Conservation (phyloP, 129 eudicot genomes). For the Flaveria linearis region DNA sequence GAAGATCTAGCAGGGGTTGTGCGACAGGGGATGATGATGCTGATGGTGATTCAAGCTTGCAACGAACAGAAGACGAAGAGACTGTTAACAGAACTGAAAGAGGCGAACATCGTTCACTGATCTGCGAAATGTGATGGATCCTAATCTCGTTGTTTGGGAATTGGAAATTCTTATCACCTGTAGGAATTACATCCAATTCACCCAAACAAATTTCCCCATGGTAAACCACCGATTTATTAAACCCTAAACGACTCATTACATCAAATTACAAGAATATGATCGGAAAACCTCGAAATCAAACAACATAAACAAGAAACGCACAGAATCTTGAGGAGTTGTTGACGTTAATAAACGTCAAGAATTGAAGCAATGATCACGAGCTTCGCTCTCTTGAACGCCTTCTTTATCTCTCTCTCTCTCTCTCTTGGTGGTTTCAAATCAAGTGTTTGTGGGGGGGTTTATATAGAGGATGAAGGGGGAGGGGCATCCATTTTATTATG, state of each 20-base stretch:
- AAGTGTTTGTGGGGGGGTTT: slow-evolving; percentile 33
- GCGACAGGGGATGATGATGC: slow-evolving; percentile 21
- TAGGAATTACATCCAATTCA: slow-evolving; percentile 61
- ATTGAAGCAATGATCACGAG: neutral
- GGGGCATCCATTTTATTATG: neutral
- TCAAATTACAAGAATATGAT: slow-evolving; percentile 14
- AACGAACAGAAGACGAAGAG: slow-evolving; percentile 56
- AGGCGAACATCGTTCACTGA: slow-evolving; percentile 70
- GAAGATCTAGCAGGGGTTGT: slow-evolving; percentile 61
- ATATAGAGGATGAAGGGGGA: slow-evolving; percentile 37
- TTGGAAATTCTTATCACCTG: slow-evolving; percentile 48
- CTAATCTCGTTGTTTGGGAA: slow-evolving; percentile 88
- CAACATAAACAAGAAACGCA: neutral
- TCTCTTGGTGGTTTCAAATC: slow-evolving; percentile 51
- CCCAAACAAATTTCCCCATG: slow-evolving; percentile 73
- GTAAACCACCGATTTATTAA: slow-evolving; percentile 47
- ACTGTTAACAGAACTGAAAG: slow-evolving; percentile 73
- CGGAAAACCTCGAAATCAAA: slow-evolving; percentile 5
- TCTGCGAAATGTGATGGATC: slow-evolving; percentile 57
- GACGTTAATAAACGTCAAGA: neutral
- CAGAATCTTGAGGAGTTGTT: neutral
- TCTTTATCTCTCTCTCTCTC: slow-evolving; percentile 5
- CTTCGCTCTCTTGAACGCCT: too few relatives aligned
- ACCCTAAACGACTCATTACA: slow-evolving; percentile 83
- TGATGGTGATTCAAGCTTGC: slow-evolving; percentile 73